These are phyloP conservation scores for Mortierella sp. DNA, from an alignment of 371 early-diverging fungal species.

Conservation along the genomic window DNA sequence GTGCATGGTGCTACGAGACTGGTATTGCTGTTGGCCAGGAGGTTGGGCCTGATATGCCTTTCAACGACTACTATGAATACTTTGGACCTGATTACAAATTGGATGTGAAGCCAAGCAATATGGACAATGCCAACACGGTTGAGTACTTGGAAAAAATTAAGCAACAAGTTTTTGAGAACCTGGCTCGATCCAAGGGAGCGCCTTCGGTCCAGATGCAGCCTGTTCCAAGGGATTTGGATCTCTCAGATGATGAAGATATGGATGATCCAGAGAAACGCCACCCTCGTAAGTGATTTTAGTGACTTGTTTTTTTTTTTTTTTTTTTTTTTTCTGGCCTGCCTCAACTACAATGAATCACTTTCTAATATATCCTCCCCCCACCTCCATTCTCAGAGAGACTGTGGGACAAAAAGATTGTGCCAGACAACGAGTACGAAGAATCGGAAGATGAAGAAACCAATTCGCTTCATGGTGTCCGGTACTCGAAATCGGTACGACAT, in stretches of 20 bases:
- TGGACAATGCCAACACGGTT: constrained; percentile 94
- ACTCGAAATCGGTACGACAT: constrained; percentile 38
- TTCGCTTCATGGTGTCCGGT: constrained; percentile 37
- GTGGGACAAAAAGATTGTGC: constrained; percentile 63
- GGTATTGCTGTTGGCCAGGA: constrained; percentile 87
- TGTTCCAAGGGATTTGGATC: constrained; percentile 64
- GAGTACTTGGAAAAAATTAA: constrained; percentile 91
- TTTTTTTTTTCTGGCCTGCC: not conserved
- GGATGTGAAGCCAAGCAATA: constrained; percentile 94
- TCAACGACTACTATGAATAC: constrained; percentile 95
- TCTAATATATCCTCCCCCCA: not conserved
- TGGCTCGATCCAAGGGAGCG: constrained; percentile 87
- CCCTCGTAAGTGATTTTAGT: constrained; percentile 55
- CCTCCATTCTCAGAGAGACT: constrained; percentile 56
- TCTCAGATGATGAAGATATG: constrained; percentile 57
- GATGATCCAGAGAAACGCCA: constrained; percentile 62
- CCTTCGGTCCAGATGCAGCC: constrained; percentile 96
- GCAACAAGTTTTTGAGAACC: constrained; percentile 90
- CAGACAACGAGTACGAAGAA: constrained; percentile 71
- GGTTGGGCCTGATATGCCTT: constrained; percentile 80
- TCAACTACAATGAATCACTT: not conserved
- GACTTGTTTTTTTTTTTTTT: constrained; percentile 1
- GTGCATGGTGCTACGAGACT: constrained; percentile 99
- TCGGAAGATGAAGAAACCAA: constrained; percentile 70
- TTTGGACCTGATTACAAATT: constrained; percentile 95